Evolutionary conservation across 768 basidiomycete species (phyloP), one percentile per base, ranked within the genome.

Genomic region (Phallus indusiatus): DNA sequence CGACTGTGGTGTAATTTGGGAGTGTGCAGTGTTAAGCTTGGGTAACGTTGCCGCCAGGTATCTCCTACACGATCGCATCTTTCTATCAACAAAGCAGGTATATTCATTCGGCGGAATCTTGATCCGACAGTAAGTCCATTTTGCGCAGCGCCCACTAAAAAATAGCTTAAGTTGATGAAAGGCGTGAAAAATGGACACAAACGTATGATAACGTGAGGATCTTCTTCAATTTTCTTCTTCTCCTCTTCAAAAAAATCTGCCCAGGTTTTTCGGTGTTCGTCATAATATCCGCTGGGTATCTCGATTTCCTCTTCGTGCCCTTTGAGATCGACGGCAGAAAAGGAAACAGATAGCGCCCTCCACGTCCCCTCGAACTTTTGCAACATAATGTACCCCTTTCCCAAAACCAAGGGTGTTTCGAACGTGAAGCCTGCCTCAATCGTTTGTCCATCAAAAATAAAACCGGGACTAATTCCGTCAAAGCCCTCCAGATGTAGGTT

Each of bases 111-210:
- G 58, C 72, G 70, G 59, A 78, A 71, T 1, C 76, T 71, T 5
- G 78, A 76, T 0, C 72, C 78, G 8, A 76, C 59, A 12, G 70
- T 70, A n/a, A 79, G 65, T 10, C 78, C 78, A 16, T 67, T 71
- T 57, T 79, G 78, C 0, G 74, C 78, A 0, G 59, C 75, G 21
- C 78, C 78, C n/a, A 79, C 76, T 76, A 51, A 47, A 22, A 8
- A 20, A 28, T 2, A 50, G 18, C 54, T 18, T 7, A 18, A 24
- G 16, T 7, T 48, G 5, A 46, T 17, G 36, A 18, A 3, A 47
- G 6, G 2, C 42, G 42, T 10, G 52, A 22, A 5, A 14, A 20
- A 12, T 5, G 17, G 35, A 20, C 12, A 61, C 62, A 24, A 24
- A 67, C 66, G 54, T 24, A 67, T 62, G 3, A 67, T 34, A 53